phyloP scores from a whole-genome alignment of 225 moss, liverwort and hornwort genomes.

The Ulota crispa region DNA sequence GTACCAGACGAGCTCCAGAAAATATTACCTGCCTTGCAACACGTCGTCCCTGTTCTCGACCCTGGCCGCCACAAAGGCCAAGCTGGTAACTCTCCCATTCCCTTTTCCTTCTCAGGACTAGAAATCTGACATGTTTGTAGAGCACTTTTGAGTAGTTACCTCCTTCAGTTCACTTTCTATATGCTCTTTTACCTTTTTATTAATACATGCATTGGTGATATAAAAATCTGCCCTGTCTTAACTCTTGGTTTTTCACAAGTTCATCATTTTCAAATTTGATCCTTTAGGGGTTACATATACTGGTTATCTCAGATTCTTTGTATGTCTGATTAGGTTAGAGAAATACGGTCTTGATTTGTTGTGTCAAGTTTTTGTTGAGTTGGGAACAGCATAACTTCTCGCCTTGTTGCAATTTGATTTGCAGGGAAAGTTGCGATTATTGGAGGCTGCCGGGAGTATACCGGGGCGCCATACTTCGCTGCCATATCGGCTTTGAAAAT shows the following conservation, averaged over 20 bases:
- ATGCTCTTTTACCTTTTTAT: no score
- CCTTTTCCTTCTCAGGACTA: not conserved
- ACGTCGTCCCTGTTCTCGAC: slow-evolving; percentile 64
- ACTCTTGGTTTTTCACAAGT: not conserved
- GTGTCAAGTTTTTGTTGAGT: not conserved
- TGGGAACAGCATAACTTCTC: not conserved
- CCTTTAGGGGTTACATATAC: not conserved
- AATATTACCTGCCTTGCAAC: slow-evolving; percentile 47
- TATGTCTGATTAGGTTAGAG: not conserved
- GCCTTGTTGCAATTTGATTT: not conserved
- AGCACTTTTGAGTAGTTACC: not conserved
- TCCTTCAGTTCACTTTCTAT: no score
- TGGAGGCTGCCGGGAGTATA: slow-evolving; percentile 98
- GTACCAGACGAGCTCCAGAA: slow-evolving; percentile 45
- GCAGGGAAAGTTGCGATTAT: slow-evolving; percentile 87
- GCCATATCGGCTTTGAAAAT: slow-evolving; percentile 88
- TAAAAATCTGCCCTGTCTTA: not conserved
- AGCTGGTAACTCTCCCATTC: slow-evolving; percentile 58
- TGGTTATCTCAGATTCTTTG: not conserved
- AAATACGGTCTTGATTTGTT: not conserved
- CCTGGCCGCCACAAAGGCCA: slow-evolving; percentile 84
- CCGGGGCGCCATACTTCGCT: slow-evolving; percentile 96
- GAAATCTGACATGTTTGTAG: not conserved
- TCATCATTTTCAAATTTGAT: not conserved
- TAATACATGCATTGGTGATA: not conserved